Evolutionary conservation across 257 asterid species (phyloP).

Genomic region (Cordia subcordata): DNA sequence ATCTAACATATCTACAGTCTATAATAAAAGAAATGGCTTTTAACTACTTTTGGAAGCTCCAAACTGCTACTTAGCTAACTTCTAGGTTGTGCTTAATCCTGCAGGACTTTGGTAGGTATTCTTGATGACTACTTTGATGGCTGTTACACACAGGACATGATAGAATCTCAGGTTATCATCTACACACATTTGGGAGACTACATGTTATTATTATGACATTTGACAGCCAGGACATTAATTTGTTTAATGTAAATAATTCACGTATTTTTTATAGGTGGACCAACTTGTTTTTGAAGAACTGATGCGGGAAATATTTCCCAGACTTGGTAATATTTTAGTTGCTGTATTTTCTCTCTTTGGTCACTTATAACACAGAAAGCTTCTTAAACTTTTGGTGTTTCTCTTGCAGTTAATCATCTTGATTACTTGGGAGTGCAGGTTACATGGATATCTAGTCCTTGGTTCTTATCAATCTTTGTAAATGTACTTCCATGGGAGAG

Average conservation of each 20-base stretch:
- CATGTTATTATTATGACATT: neutral
- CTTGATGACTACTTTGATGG: slow-evolving; percentile 88
- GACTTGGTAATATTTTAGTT: slow-evolving; percentile 39
- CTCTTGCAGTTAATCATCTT: slow-evolving; percentile 74
- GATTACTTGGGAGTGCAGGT: slow-evolving; percentile 92
- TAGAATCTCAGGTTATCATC: slow-evolving; percentile 72
- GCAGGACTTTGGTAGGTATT: slow-evolving; percentile 89
- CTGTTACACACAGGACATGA: slow-evolving; percentile 84
- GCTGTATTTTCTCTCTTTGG: slow-evolving; percentile 19
- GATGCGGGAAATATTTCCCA: slow-evolving; percentile 90
- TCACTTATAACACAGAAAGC: slow-evolving; percentile 1
- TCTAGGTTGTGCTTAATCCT: slow-evolving; percentile 36
- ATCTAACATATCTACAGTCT: no score
- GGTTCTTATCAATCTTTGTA: slow-evolving; percentile 88
- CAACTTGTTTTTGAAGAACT: slow-evolving; percentile 94
- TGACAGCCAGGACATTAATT: no score
- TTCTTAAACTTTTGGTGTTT: slow-evolving; percentile 12
- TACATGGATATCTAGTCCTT: slow-evolving; percentile 84
- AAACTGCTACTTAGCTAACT: slow-evolving; percentile 16
- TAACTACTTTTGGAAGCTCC: no score
- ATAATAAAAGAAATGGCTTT: no score
- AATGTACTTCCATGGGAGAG: slow-evolving; percentile 98
- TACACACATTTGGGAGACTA: neutral
- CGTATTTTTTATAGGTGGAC: slow-evolving; percentile 53
- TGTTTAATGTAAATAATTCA: slow-evolving; percentile 1